Evolutionary conservation across 257 asterid species (phyloP).

Genomic region (Salvia hispanica): DNA sequence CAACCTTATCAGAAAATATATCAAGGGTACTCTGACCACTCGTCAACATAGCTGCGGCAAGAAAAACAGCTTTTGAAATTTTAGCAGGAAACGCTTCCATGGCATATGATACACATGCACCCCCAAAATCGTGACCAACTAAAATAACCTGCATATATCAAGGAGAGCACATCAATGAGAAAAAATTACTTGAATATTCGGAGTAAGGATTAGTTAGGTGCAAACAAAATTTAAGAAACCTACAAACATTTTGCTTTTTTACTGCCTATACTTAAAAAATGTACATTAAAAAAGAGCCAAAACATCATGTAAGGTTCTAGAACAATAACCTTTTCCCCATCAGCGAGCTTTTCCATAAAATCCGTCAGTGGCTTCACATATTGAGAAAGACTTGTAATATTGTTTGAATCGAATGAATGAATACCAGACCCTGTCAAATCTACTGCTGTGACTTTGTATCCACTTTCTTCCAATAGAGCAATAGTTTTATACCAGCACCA

Average conservation of each 20-base stretch:
- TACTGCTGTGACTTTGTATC: slow-evolving; percentile 91
- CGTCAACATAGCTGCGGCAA: slow-evolving; percentile 89
- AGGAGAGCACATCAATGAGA: too few species aligned
- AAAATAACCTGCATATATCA: slow-evolving; percentile 72
- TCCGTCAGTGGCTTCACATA: slow-evolving; percentile 87
- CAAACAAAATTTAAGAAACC: not conserved
- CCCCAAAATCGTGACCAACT: slow-evolving; percentile 99
- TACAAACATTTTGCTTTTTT: not conserved
- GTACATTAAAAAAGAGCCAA: not conserved
- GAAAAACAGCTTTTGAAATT: slow-evolving; percentile 82
- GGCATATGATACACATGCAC: slow-evolving; percentile 85
- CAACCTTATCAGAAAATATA: slow-evolving; percentile 85
- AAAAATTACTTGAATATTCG: not conserved
- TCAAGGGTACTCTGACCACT: slow-evolving; percentile 89
- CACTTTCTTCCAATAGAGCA: slow-evolving; percentile 83
- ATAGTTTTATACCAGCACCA: slow-evolving; percentile 99
- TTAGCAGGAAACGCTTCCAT: slow-evolving; percentile 80
- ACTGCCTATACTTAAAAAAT: not conserved
- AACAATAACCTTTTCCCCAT: slow-evolving; percentile 74
- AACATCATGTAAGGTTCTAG: slow-evolving; percentile 24
- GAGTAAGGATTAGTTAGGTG: not conserved
- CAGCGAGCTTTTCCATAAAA: slow-evolving; percentile 66
- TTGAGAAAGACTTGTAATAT: slow-evolving; percentile 72
- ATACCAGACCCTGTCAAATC: slow-evolving; percentile 97
- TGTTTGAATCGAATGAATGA: slow-evolving; percentile 85